Evolutionary conservation across 2,329 filamentous ascomycete species (phyloP).

Genomic region (Aureobasidium sp.): DNA sequence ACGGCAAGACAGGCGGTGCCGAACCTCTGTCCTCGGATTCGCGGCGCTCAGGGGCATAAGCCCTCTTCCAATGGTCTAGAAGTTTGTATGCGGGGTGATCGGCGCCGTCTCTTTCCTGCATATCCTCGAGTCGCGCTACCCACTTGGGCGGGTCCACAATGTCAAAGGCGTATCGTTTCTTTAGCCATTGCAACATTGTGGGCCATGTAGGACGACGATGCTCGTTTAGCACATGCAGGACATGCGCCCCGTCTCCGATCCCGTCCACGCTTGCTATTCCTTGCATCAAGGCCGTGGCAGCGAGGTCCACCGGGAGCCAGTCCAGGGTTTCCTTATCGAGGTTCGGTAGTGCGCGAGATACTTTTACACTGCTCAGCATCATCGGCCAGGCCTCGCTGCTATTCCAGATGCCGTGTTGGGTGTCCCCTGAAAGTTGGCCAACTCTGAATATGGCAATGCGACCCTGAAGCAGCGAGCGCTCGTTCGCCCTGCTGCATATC

Average conservation of each 20-base stretch:
- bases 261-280: conserved; percentile 22
- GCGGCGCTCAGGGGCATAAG: conserved; percentile 24
- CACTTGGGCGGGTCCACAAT: conserved; percentile 34
- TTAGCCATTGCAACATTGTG: conserved; percentile 39
- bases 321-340: conserved; percentile 30
- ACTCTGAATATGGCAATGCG: conserved; percentile 38
- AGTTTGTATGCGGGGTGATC: conserved; percentile 40
- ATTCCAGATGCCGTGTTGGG: conserved; percentile 39
- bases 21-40: conserved; percentile 5
- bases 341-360: conserved; percentile 32
- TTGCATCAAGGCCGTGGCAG: conserved; percentile 35
- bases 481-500: conserved; percentile 37
- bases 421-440: conserved; percentile 41
- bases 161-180: conserved; percentile 30
- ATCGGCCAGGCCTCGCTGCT: conserved; percentile 41
- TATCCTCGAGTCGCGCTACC: conserved; percentile 29
- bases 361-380: conserved; percentile 33
- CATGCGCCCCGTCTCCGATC: conserved; percentile 16
- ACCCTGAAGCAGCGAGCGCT: conserved; percentile 22
- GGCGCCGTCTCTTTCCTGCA: conserved; percentile 8
- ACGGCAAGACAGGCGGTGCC: conserved; percentile 17
- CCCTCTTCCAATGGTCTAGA: conserved; percentile 42
- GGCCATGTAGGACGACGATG: conserved; percentile 36
- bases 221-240: conserved; percentile 45
- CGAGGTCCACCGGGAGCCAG: conserved; percentile 42